Percentiles rank a stretch among this genome's conserved stretches.
Evolutionary conservation across 768 basidiomycete species (phyloP).

Genomic region (Leccinum longicurvipes): DNA sequence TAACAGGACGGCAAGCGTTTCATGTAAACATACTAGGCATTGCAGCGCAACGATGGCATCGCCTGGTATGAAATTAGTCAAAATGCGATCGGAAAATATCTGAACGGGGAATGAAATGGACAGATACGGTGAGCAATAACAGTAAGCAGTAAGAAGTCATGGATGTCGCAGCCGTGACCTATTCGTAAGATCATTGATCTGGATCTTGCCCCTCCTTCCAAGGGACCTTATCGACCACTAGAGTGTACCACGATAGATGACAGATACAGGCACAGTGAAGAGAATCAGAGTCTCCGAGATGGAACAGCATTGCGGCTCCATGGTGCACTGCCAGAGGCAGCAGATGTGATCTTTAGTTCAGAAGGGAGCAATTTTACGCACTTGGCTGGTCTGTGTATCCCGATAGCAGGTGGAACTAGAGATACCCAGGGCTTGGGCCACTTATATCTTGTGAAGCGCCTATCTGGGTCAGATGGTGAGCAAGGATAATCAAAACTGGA

Average conservation of each 20-base stretch:
- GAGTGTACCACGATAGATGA: slow-evolving; percentile 51
- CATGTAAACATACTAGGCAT: neutral
- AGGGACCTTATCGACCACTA: no score
- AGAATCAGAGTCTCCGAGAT: slow-evolving; percentile 35
- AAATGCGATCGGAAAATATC: neutral
- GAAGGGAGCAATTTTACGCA: slow-evolving; percentile 42
- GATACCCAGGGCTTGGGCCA: neutral
- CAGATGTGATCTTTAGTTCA: slow-evolving; percentile 34
- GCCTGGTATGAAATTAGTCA: neutral
- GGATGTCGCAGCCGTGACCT: slow-evolving; percentile 57
- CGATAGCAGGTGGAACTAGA: slow-evolving; percentile 44
- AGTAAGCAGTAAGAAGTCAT: slow-evolving; percentile 91
- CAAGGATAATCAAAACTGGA: neutral
- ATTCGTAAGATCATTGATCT: neutral
- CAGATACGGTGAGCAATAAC: slow-evolving; percentile 74
- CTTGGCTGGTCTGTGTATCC: slow-evolving; percentile 42
- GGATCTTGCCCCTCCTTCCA: neutral
- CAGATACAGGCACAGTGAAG: no score
- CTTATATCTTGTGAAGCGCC: slow-evolving; percentile 39
- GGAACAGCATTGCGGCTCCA: slow-evolving; percentile 35
- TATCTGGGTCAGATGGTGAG: neutral
- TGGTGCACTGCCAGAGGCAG: slow-evolving; percentile 38
- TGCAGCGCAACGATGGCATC: neutral
- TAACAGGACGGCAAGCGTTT: neutral
- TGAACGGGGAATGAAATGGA: slow-evolving; percentile 59